Conservation (phyloP, 179 eudicot genomes). For the Carnegiea gigantea region DNA sequence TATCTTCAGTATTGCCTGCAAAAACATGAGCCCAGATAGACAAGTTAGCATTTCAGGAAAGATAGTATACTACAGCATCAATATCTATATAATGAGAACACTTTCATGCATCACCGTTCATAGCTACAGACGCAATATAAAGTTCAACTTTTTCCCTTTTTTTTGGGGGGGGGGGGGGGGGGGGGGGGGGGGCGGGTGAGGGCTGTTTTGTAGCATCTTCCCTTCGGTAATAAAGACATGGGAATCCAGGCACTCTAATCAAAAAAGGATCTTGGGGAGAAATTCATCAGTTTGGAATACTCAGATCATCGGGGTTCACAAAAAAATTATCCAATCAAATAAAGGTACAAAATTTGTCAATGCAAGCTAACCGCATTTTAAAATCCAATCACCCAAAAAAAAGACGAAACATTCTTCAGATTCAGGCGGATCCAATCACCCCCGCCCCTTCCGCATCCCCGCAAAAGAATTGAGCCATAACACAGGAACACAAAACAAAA, state of each 20-base stretch:
- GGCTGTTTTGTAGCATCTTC: background rate
- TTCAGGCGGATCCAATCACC: background rate
- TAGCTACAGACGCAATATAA: background rate
- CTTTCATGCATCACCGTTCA: background rate
- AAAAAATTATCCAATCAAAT: no score
- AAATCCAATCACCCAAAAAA: no score
- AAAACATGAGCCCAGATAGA: background rate
- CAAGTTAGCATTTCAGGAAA: background rate
- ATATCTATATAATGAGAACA: background rate
- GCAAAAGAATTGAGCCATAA: background rate
- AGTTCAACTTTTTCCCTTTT: background rate
- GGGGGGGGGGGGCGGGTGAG: background rate
- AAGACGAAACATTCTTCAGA: no score
- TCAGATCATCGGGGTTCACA: background rate
- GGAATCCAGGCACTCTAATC: background rate
- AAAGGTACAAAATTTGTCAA: background rate
- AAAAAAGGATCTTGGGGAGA: background rate
- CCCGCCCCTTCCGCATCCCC: background rate
- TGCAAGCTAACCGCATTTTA: background rate
- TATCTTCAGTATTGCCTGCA: constrained; percentile 83
- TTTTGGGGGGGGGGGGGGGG: no score
- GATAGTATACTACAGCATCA: background rate
- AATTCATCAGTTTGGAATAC: background rate
- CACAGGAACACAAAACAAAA: background rate
- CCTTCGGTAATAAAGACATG: background rate